These are phyloP conservation scores for Durotheca rogersii DNA, from an alignment of 495 filamentous ascomycete genomes.

Conservation along the genomic window DNA sequence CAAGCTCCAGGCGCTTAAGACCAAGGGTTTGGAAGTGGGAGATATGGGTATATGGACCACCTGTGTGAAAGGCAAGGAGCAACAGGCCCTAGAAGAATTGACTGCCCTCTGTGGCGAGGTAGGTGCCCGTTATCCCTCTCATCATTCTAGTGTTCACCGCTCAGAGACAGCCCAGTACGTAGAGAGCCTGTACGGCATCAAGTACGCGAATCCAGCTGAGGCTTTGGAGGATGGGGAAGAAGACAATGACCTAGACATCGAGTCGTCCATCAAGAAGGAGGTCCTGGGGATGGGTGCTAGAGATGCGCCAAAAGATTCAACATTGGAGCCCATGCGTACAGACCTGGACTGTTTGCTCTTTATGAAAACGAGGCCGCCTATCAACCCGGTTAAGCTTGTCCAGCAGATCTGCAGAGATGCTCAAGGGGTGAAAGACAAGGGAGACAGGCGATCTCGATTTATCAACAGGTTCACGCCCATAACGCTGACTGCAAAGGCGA, in stretches of 20 bases:
- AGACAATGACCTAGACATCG: conserved; percentile 64
- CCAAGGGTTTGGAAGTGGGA: conserved; percentile 62
- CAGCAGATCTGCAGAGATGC: conserved; percentile 71
- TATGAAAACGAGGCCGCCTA: conserved; percentile 62
- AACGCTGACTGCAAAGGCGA: conserved; percentile 71
- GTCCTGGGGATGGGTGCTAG: conserved; percentile 62
- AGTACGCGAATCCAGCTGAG: conserved; percentile 40
- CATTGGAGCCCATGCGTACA: conserved; percentile 65
- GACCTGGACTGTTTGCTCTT: conserved; percentile 77
- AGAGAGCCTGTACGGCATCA: conserved; percentile 58
- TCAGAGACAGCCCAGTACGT: conserved; percentile 49
- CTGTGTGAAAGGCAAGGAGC: conserved; percentile 78
- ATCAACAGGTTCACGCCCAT: conserved; percentile 86
- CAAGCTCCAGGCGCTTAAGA: conserved; percentile 37
- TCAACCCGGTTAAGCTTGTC: conserved; percentile 81
- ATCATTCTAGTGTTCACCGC: neutral
- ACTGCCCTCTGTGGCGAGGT: conserved; percentile 75
- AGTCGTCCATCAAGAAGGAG: conserved; percentile 78
- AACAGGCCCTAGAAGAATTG: conserved; percentile 72
- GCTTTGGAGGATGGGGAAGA: conserved; percentile 36
- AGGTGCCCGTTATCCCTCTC: conserved; percentile 3
- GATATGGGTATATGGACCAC: conserved; percentile 88
- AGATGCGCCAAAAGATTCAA: conserved; percentile 41
- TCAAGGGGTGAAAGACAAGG: conserved; percentile 42
- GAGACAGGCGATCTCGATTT: conserved; percentile 66